Conservation (phyloP, 2,329 filamentous ascomycete genomes). For the Pestalotiopsis sp. region DNA sequence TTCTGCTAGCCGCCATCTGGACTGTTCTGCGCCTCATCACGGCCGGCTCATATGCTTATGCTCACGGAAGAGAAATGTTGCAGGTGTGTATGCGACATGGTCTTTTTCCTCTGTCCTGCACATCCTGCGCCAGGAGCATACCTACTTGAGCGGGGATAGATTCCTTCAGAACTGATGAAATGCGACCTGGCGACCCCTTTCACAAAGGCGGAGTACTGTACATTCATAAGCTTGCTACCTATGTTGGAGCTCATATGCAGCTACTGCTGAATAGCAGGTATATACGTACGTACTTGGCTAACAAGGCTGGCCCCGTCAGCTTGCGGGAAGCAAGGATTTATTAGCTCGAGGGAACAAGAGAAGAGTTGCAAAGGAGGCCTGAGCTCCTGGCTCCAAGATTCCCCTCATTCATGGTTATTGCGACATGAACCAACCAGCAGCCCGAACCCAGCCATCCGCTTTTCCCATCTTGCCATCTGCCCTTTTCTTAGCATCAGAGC, state of each 20-base stretch:
- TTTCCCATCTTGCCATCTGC: slow-evolving; percentile 11
- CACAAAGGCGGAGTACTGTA: neutral
- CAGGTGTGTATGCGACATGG: too few species aligned
- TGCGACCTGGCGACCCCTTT: neutral
- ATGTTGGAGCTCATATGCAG: neutral
- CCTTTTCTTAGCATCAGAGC: slow-evolving; percentile 9
- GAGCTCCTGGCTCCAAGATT: slow-evolving; percentile 11
- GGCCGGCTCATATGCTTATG: too few species aligned
- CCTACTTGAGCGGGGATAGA: neutral
- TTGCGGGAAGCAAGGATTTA: slow-evolving; percentile 9
- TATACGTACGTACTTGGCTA: neutral
- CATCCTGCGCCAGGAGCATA: neutral
- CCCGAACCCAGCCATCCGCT: slow-evolving; percentile 13
- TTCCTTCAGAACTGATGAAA: neutral
- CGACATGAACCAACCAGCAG: slow-evolving; percentile 15
- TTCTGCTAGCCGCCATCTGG: too few species aligned
- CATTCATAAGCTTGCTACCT: neutral
- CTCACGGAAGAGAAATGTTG: too few species aligned
- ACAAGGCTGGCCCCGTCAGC: slow-evolving; percentile 8
- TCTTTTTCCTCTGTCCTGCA: neutral
- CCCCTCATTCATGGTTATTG: slow-evolving; percentile 1
- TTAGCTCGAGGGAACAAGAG: slow-evolving; percentile 1
- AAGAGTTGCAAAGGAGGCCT: slow-evolving; percentile 2
- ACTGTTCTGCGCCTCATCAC: too few species aligned
- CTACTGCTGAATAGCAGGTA: neutral